A percentile compares a stretch with the other conserved stretches of the same genome.
These are phyloP conservation scores for Paramecium pentaurelia DNA, from an alignment of 73 alveolate genomes.

Conservation along the genomic window DNA sequence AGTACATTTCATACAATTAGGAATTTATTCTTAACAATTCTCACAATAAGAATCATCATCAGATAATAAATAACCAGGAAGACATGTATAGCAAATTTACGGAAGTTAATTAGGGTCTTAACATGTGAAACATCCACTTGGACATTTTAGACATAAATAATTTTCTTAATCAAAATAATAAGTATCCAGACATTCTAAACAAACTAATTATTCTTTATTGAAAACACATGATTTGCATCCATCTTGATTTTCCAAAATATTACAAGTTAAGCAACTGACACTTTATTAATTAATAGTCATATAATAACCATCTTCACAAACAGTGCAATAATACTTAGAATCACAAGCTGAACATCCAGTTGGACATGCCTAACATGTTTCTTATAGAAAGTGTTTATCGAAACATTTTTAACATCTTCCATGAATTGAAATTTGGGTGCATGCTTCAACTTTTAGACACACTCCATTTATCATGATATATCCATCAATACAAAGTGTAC, in stretches of 20 bases:
- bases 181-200: neutral
- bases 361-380: neutral
- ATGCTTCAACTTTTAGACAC: neutral
- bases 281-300: neutral
- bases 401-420: conserved; percentile 16
- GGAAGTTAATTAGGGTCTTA: neutral
- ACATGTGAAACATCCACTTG: neutral
- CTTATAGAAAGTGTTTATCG: neutral
- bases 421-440: neutral
- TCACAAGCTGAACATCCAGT: neutral
- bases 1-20: neutral
- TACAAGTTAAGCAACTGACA: neutral
- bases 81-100: neutral
- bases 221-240: neutral
- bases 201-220: neutral
- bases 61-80: neutral
- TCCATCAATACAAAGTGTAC: conserved; percentile 2
- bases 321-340: neutral
- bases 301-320: neutral
- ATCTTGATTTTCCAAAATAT: neutral
- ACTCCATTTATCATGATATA: conserved; percentile 11
- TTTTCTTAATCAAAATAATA: neutral
- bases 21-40: neutral
- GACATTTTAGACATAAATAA: neutral
- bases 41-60: neutral